Evolutionary conservation across 768 basidiomycete species (phyloP).

Genomic region (Tylopilus rubrobrunneus): DNA sequence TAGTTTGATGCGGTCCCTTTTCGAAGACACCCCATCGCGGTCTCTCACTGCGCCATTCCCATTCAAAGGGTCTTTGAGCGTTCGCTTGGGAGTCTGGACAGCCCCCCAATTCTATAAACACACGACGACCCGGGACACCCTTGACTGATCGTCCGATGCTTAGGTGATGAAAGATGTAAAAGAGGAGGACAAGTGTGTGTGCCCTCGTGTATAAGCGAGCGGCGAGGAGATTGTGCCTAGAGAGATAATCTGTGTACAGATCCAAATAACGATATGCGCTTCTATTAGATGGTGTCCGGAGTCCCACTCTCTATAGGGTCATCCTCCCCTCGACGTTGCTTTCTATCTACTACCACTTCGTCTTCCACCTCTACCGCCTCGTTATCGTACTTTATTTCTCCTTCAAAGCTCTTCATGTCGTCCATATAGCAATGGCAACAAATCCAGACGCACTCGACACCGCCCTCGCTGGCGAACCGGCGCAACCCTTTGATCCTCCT

Average conservation of each 20-base stretch:
- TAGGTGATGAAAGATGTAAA: constrained; percentile 50
- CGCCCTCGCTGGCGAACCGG: constrained; percentile 35
- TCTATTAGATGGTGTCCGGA: constrained; percentile 31
- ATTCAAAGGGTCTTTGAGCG: constrained; percentile 12
- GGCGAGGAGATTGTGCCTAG: neutral
- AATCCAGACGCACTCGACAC: constrained; percentile 23
- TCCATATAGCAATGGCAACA: constrained; percentile 22
- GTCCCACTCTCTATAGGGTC: constrained; percentile 18
- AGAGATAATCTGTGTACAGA: neutral
- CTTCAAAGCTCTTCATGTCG: constrained; percentile 24
- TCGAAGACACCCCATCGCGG: constrained; percentile 32
- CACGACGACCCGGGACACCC: constrained; percentile 23
- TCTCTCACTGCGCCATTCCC: constrained; percentile 21
- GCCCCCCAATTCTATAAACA: constrained; percentile 24
- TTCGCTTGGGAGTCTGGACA: constrained; percentile 20
- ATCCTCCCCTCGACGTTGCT: constrained; percentile 19
- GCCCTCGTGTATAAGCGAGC: constrained; percentile 25
- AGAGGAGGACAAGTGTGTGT: constrained; percentile 48
- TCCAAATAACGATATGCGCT: neutral
- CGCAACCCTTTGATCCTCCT: constrained; percentile 36
- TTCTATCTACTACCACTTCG: constrained; percentile 19
- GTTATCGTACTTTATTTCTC: constrained; percentile 5
- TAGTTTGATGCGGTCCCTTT: constrained; percentile 35
- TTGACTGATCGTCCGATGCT: constrained; percentile 19
- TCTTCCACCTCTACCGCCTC: constrained; percentile 16